Evolutionary conservation across 805 yeast genomes (phyloP), one percentile per base, ranked within the genome.

Genomic region (Candida peoriensis): DNA sequence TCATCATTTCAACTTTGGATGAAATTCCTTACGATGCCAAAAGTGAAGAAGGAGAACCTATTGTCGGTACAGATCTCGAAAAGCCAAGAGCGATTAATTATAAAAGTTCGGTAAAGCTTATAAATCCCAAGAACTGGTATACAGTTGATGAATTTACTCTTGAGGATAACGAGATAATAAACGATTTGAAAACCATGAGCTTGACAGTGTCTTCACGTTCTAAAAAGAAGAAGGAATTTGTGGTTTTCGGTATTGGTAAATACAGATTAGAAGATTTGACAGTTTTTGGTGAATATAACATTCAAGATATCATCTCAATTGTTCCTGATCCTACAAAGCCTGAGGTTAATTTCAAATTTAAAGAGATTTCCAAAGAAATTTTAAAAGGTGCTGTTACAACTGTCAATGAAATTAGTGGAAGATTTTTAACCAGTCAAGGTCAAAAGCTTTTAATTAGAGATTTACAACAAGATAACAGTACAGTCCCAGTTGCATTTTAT

Each of bases 401-500:
- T 2, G 68, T 87, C 1, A 75, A 82, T 51, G 93, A 81, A 34
- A 70, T 89, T 9, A 77, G 89, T 58, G 97, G 97, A 4, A 66
- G 95, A 42, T 76, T 90, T 39, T 68, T 88, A 27, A 78, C 80
- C 3, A 76, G 88, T 4, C 97, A 90, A 57, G 96, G 96, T 5
- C 95, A 85, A 57, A 83, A 66, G 42, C 57, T 75, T 3, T 60
- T 90, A 46, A 79, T 89, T 3, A 70, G 97, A 50, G 90, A 84
- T 54, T 67, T 88, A 31, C 89, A 84, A 50, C 94, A 84, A 48
- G 93, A 85, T 55, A 83, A 85, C 36, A 72, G 78, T 26, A 86
- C 87, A 4, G 87, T 83, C 20, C 96, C 97, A 0, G 96, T 93
- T 5, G 97, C 97, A 1, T 93, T 93, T 50, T 67, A 81, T 36